These are phyloP conservation scores for Arabis hirsuta DNA, from an alignment of 345 rosid genomes.

Conservation along the genomic window DNA sequence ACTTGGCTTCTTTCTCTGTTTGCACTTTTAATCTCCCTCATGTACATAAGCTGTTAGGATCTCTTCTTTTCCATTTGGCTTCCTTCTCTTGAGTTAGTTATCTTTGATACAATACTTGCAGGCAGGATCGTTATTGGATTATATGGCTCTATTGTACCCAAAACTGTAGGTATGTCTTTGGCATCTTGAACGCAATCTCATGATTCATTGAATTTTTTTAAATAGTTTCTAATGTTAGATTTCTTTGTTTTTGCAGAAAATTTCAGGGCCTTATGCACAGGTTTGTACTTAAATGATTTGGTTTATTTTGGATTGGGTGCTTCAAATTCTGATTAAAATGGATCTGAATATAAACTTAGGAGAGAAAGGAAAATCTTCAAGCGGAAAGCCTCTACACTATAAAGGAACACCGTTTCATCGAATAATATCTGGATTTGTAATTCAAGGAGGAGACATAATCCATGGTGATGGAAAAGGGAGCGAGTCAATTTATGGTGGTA, in stretches of 20 bases:
- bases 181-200: slow-evolving; percentile 28
- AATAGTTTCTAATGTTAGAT: slow-evolving; percentile 6
- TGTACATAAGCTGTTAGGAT: not conserved
- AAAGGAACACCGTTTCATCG: slow-evolving; percentile 94
- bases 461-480: slow-evolving; percentile 77
- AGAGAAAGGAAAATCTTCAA: slow-evolving; percentile 62
- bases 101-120: slow-evolving; percentile 45
- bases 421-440: slow-evolving; percentile 86
- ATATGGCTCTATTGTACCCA: slow-evolving; percentile 86
- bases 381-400: slow-evolving; percentile 69
- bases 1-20: slow-evolving; percentile 7
- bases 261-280: slow-evolving; percentile 97
- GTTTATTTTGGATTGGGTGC: slow-evolving; percentile 1
- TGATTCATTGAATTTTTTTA: not conserved
- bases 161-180: slow-evolving; percentile 79
- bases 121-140: slow-evolving; percentile 96
- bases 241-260: slow-evolving; percentile 66
- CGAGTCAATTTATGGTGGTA: slow-evolving; percentile 81
- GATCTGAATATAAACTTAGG: slow-evolving; percentile 50
- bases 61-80: slow-evolving; percentile 19
- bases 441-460: slow-evolving; percentile 94
- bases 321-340: not conserved
- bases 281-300: slow-evolving; percentile 46
- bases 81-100: slow-evolving; percentile 7
- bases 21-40: not conserved